Conservation (phyloP, 202 grass and related monocot species). For the Dendrocalamus latiflorus region DNA sequence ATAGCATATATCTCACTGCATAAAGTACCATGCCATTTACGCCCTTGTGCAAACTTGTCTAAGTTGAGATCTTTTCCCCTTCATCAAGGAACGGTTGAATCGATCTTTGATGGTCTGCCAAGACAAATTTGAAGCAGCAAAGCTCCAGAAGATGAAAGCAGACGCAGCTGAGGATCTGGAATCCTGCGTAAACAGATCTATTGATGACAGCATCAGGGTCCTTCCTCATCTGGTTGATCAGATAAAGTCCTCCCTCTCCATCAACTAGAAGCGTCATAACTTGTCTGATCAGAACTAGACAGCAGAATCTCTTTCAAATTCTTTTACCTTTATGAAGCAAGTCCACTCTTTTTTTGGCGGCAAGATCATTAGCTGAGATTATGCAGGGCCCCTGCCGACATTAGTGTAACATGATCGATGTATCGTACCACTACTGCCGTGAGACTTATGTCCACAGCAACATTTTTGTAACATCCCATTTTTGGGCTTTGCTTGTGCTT, state of each 20-base stretch:
- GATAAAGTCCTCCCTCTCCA: constrained; percentile 42
- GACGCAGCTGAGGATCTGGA: constrained; percentile 59
- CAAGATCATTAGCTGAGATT: not conserved
- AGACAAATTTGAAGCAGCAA: constrained; percentile 79
- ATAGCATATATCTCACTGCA: not conserved
- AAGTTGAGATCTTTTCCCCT: not conserved
- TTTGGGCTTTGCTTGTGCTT: too few relatives aligned
- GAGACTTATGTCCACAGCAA: not conserved
- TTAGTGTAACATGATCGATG: not conserved
- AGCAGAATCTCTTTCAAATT: not conserved
- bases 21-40: not conserved
- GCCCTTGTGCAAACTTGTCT: not conserved
- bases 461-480: not conserved
- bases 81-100: constrained; percentile 73
- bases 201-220: constrained; percentile 65
- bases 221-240: constrained; percentile 65
- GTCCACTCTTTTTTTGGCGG: not conserved
- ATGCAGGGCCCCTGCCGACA: not conserved
- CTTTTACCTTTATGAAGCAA: not conserved
- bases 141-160: constrained; percentile 77
- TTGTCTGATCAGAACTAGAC: not conserved
- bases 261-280: not conserved
- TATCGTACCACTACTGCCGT: not conserved
- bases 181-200: constrained; percentile 64
- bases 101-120: constrained; percentile 79